Percentiles rank a stretch among this genome's conserved stretches.
phyloP scores from a whole-genome alignment of 2,329 filamentous ascomycete genomes.

The Phoma herbarum region DNA sequence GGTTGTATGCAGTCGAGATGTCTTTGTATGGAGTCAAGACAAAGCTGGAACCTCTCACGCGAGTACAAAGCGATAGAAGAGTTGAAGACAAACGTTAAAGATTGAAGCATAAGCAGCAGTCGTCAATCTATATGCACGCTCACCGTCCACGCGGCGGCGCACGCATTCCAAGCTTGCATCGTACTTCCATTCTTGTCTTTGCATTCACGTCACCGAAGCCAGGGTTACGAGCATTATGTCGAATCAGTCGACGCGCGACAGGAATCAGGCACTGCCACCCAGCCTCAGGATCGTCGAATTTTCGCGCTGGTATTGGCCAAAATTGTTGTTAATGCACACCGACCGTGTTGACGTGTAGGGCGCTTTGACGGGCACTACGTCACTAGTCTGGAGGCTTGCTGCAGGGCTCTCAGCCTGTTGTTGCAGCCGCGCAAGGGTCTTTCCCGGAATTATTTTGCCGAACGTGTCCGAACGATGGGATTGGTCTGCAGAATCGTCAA shows the following conservation, averaged over 20 bases:
- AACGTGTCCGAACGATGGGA: conserved; percentile 9
- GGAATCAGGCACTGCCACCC: conserved; percentile 28
- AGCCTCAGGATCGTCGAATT: conserved; percentile 31
- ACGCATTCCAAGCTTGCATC: conserved; percentile 22
- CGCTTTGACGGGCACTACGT: conserved; percentile 22
- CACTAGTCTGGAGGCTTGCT: conserved; percentile 23
- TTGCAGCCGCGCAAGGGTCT: conserved; percentile 18
- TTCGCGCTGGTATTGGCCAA: conserved; percentile 20
- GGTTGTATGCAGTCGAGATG: conserved; percentile 6
- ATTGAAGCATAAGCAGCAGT: neutral
- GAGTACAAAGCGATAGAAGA: conserved; percentile 8
- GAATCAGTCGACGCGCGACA: conserved; percentile 20
- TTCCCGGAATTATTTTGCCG: conserved; percentile 9
- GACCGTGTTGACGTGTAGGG: conserved; percentile 35
- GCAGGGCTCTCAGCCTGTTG: conserved; percentile 31
- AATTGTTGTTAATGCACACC: conserved; percentile 23
- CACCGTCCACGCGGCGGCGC: conserved; percentile 9
- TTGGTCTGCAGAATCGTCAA: conserved; percentile 3
- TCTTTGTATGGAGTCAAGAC: conserved; percentile 3
- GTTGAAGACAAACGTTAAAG: conserved; percentile 13
- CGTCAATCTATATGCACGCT: conserved; percentile 18
- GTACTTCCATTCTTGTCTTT: conserved; percentile 20
- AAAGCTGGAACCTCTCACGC: conserved; percentile 1
- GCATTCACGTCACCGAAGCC: conserved; percentile 38
- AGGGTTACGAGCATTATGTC: conserved; percentile 22